Conservation (phyloP, 176 grass and related monocot genomes). For the Triticum dicoccoides region DNA sequence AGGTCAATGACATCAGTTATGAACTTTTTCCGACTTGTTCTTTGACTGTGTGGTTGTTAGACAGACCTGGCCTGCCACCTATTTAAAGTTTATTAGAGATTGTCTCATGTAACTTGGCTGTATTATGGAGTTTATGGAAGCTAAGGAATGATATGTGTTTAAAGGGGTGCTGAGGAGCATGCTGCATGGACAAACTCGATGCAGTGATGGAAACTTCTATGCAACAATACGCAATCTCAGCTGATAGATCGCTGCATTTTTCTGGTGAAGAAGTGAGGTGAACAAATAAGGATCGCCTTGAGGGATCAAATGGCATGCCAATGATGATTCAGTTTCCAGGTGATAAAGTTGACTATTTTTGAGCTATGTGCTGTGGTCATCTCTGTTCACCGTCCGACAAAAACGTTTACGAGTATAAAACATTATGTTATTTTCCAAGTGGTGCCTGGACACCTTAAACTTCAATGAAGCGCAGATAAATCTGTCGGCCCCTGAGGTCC, state of each 20-base stretch:
- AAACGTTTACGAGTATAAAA: neutral
- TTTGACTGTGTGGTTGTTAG: neutral
- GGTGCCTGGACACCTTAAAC: conserved; percentile 1
- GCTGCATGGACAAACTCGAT: neutral
- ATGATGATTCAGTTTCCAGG: neutral
- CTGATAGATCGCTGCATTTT: neutral
- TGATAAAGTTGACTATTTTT: neutral
- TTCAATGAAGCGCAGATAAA: neutral
- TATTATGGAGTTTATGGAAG: neutral
- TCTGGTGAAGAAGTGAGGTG: neutral
- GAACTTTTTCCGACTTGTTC: neutral
- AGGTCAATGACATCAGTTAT: neutral
- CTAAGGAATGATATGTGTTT: neutral
- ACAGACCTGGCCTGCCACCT: neutral
- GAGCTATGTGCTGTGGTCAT: neutral
- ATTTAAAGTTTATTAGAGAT: neutral
- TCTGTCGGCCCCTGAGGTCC: neutral
- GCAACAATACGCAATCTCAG: neutral
- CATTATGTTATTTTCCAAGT: neutral
- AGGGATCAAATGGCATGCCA: neutral
- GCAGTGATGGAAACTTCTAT: neutral
- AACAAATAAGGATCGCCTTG: neutral
- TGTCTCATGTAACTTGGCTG: neutral
- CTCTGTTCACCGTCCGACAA: neutral
- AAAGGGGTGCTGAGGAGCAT: neutral